These are phyloP conservation scores for Tylopilus rubrobrunneus DNA, from an alignment of 768 basidiomycete species.

Conservation along the genomic window DNA sequence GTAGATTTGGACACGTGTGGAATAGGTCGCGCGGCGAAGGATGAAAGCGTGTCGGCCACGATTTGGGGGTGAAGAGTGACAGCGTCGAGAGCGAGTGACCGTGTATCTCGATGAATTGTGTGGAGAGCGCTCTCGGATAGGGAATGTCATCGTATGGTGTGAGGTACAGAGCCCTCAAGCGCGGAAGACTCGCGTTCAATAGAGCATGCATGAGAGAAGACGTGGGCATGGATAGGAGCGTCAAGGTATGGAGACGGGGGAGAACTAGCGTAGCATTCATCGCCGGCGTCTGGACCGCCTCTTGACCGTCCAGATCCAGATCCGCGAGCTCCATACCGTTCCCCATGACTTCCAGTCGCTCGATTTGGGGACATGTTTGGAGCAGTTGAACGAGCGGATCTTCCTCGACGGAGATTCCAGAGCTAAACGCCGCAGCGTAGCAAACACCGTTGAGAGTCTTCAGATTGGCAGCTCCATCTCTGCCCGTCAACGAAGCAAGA, in stretches of 20 bases:
- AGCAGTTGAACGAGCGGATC: slow-evolving; percentile 61
- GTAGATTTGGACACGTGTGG: slow-evolving; percentile 47
- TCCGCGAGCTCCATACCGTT: slow-evolving; percentile 54
- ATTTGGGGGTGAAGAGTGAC: slow-evolving; percentile 64
- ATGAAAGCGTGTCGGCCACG: slow-evolving; percentile 59
- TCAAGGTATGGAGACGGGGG: slow-evolving; percentile 53
- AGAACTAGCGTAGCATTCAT: slow-evolving; percentile 45
- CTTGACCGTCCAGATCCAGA: slow-evolving; percentile 31
- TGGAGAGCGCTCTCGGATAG: slow-evolving; percentile 53
- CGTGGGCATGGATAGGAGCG: slow-evolving; percentile 61
- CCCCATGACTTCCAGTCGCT: slow-evolving; percentile 61
- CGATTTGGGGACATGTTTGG: slow-evolving; percentile 50
- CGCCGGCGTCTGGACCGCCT: slow-evolving; percentile 21
- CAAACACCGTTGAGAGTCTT: slow-evolving; percentile 52
- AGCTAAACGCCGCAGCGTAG: slow-evolving; percentile 38
- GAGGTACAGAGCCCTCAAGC: slow-evolving; percentile 58
- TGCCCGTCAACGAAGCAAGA: slow-evolving; percentile 45
- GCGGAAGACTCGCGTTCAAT: slow-evolving; percentile 56
- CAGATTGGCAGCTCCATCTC: slow-evolving; percentile 49
- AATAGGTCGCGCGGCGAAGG: slow-evolving; percentile 51
- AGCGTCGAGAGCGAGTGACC: slow-evolving; percentile 57
- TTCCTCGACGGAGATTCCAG: slow-evolving; percentile 29
- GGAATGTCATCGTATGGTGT: slow-evolving; percentile 73
- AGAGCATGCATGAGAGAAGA: slow-evolving; percentile 62
- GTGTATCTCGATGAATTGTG: slow-evolving; percentile 57